Conservation (phyloP, 2,329 filamentous ascomycete genomes). For the Colletotrichum siamense region DNA sequence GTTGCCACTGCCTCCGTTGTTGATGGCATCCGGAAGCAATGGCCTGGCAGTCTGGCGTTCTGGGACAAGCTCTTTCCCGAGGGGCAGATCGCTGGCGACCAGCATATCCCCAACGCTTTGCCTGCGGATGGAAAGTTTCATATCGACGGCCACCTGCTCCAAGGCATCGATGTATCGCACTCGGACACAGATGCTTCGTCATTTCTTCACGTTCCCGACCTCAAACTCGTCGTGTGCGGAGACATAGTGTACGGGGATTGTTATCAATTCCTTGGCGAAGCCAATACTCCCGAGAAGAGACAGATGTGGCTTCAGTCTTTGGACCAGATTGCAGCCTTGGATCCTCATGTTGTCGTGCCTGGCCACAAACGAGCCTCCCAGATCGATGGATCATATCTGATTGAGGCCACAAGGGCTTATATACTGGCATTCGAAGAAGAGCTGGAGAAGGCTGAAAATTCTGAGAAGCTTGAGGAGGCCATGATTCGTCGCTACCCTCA, state of each 20-base stretch:
- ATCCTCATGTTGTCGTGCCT: neutral
- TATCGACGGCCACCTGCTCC: neutral
- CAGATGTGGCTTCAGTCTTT: neutral
- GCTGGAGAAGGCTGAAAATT: neutral
- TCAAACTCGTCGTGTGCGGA: neutral
- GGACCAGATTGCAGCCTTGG: neutral
- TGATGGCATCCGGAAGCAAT: neutral
- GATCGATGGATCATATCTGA: neutral
- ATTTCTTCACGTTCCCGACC: neutral
- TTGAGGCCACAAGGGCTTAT: neutral
- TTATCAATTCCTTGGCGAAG: neutral
- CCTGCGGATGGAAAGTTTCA: neutral
- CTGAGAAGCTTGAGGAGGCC: neutral
- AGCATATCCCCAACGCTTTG: neutral
- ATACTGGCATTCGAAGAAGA: neutral
- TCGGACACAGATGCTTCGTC: neutral
- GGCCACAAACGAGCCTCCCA: neutral
- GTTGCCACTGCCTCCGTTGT: neutral
- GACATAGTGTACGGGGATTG: slow-evolving; percentile 1
- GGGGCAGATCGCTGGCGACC: neutral
- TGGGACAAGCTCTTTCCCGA: neutral
- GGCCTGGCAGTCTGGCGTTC: neutral
- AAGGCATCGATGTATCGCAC: neutral
- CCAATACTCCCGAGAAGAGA: neutral
- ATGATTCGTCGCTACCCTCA: neutral